Percentiles rank a stretch among this genome's conserved stretches.
Evolutionary conservation across 768 basidiomycete species (phyloP).

Genomic region (Macrocybe gigantea): DNA sequence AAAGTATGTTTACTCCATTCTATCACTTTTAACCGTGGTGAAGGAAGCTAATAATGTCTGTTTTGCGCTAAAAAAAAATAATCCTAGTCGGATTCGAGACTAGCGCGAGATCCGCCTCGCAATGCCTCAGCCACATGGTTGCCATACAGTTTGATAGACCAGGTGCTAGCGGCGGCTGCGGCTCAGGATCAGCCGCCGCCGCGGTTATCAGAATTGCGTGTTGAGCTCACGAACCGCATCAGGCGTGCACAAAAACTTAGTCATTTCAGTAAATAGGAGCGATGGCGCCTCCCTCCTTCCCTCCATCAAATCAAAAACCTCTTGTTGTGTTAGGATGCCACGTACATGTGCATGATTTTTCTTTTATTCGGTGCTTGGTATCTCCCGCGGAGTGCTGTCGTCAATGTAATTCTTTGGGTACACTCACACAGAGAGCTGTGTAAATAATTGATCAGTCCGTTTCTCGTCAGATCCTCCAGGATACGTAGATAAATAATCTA

Average conservation of each 20-base stretch:
- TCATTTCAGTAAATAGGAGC: slow-evolving; percentile 22
- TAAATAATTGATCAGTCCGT: slow-evolving; percentile 2
- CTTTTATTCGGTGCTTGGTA: no score
- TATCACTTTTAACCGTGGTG: not conserved
- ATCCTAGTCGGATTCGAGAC: slow-evolving; percentile 43
- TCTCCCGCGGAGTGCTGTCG: no score
- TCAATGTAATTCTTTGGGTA: no score
- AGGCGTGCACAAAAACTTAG: slow-evolving; percentile 67
- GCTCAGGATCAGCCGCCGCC: slow-evolving; percentile 44
- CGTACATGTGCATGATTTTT: no score
- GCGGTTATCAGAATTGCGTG: slow-evolving; percentile 46
- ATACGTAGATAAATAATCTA: slow-evolving; percentile 21
- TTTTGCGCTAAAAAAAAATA: not conserved
- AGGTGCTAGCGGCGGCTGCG: slow-evolving; percentile 64
- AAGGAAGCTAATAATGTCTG: not conserved
- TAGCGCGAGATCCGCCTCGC: slow-evolving; percentile 47
- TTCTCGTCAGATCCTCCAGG: slow-evolving; percentile 26
- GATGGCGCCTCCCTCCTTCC: not conserved
- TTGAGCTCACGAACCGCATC: slow-evolving; percentile 56
- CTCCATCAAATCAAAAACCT: no score
- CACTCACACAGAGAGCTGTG: no score
- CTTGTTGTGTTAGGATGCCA: no score
- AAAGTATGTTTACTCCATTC: slow-evolving; percentile 41
- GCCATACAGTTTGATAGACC: slow-evolving; percentile 80
- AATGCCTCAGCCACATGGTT: slow-evolving; percentile 67